Evolutionary conservation across 1,284 basidiomycete genomes (phyloP).

Genomic region (Apiotrichum gracile): DNA sequence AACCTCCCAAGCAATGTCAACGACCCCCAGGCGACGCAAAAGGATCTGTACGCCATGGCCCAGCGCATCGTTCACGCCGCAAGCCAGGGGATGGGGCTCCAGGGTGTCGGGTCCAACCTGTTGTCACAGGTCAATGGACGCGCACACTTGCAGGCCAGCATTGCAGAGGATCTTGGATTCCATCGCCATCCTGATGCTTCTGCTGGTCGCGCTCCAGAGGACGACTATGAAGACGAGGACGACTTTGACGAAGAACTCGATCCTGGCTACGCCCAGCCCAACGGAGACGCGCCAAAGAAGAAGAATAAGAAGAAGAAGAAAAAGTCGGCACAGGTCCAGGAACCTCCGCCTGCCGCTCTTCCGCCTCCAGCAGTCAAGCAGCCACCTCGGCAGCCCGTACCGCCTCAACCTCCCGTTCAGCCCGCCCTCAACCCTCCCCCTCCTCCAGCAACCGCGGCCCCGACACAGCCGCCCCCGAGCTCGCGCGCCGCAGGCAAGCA

Average conservation of each 20-base stretch:
- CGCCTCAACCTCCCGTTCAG: conserved; percentile 22
- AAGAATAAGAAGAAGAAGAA: conserved; percentile 56
- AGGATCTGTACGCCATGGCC: conserved; percentile 60
- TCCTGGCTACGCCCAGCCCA: conserved; percentile 21
- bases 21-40: conserved; percentile 34
- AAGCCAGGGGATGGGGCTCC: conserved; percentile 52
- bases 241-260: conserved; percentile 34
- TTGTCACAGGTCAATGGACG: conserved; percentile 29
- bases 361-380: conserved; percentile 37
- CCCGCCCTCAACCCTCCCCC: conserved; percentile 35
- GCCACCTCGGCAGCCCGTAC: conserved; percentile 33
- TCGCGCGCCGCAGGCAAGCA: conserved; percentile 70
- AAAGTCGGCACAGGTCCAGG: conserved; percentile 38
- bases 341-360: conserved; percentile 40
- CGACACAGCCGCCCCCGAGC: conserved; percentile 53
- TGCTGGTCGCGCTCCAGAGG: conserved; percentile 31
- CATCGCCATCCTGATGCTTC: conserved; percentile 50
- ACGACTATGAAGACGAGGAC: conserved; percentile 50
- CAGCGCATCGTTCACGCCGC: conserved; percentile 57
- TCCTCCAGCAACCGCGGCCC: conserved; percentile 37
- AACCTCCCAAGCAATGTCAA: conserved; percentile 24
- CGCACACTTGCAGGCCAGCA: conserved; percentile 28
- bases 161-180: conserved; percentile 51
- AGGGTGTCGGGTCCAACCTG: conserved; percentile 39
- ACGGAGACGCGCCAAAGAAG: conserved; percentile 46